A percentile compares a stretch with the other conserved stretches of the same genome.
Evolutionary conservation across 306 rosid genomes (phyloP).

Genomic region (Lupinus albus): DNA sequence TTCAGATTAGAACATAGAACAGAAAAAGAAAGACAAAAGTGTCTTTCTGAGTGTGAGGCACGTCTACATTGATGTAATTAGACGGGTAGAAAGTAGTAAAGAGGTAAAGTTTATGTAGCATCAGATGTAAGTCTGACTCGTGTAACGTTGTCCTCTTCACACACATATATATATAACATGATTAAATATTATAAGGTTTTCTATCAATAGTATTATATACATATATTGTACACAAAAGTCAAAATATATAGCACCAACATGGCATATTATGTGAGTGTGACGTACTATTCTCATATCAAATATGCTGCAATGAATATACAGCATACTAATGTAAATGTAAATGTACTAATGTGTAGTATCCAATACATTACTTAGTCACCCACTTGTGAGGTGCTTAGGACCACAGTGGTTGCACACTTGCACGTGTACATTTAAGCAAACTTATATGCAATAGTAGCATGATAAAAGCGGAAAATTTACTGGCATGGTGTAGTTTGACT

Average conservation of each 20-base stretch:
- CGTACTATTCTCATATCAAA: too few relatives aligned
- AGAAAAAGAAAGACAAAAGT: slow-evolving; percentile 49
- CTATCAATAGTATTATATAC: slow-evolving; percentile 13
- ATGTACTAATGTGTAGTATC: too few relatives aligned
- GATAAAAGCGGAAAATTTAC: too few relatives aligned
- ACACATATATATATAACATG: background rate
- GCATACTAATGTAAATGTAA: too few relatives aligned
- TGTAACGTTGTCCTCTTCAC: slow-evolving; percentile 27
- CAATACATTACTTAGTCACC: background rate
- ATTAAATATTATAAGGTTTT: slow-evolving; percentile 35
- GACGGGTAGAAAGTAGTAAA: slow-evolving; percentile 34
- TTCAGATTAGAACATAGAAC: slow-evolving; percentile 38
- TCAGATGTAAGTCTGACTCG: slow-evolving; percentile 39
- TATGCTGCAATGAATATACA: too few relatives aligned
- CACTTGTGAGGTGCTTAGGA: slow-evolving; percentile 38
- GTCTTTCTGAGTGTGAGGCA: slow-evolving; percentile 48
- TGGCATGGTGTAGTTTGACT: too few relatives aligned
- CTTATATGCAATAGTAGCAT: slow-evolving; percentile 20
- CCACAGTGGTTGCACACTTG: slow-evolving; percentile 36
- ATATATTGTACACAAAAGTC: background rate
- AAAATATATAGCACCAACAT: too few relatives aligned
- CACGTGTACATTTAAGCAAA: slow-evolving; percentile 40
- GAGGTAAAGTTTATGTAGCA: slow-evolving; percentile 40
- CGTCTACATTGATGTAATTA: slow-evolving; percentile 47
- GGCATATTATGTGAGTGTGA: too few relatives aligned